These are phyloP conservation scores for Sherardia arvensis DNA, from an alignment of 257 asterid species.

Conservation along the genomic window DNA sequence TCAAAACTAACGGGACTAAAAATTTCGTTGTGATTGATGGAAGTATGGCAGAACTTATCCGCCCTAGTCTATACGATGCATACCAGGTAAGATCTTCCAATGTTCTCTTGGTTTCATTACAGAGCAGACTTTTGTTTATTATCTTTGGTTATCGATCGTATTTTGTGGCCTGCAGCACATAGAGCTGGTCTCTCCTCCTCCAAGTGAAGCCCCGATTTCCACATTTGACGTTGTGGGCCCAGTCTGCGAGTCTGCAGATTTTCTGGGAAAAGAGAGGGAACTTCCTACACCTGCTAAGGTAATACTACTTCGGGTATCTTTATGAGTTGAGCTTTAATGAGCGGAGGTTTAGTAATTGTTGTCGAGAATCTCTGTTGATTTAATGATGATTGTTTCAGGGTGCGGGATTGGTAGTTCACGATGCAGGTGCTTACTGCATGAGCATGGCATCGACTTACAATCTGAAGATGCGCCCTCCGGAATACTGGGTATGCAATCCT, in stretches of 20 bases:
- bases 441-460: constrained; percentile 99
- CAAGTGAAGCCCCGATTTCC: constrained; percentile 44
- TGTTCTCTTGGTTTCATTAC: not conserved
- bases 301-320: constrained; percentile 6
- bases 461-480: constrained; percentile 98
- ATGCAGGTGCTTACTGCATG: constrained; percentile 99
- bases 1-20: constrained; percentile 86
- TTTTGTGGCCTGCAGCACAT: constrained; percentile 61
- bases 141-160: constrained; percentile 1
- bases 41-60: constrained; percentile 96
- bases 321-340: no score
- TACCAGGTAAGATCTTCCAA: constrained; percentile 53
- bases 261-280: constrained; percentile 87
- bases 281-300: constrained; percentile 79
- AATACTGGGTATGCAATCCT: constrained; percentile 60
- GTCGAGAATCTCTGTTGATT: constrained; percentile 5
- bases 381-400: constrained; percentile 44
- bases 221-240: constrained; percentile 91
- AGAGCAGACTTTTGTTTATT: not conserved
- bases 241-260: constrained; percentile 93
- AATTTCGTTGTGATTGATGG: constrained; percentile 90
- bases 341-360: not conserved
- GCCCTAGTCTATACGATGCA: constrained; percentile 88
- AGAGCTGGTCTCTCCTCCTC: constrained; percentile 77
- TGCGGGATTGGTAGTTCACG: constrained; percentile 88